Conservation (phyloP, 1,139 yeast genomes). For the Saccharomyces hybrid region DNA sequence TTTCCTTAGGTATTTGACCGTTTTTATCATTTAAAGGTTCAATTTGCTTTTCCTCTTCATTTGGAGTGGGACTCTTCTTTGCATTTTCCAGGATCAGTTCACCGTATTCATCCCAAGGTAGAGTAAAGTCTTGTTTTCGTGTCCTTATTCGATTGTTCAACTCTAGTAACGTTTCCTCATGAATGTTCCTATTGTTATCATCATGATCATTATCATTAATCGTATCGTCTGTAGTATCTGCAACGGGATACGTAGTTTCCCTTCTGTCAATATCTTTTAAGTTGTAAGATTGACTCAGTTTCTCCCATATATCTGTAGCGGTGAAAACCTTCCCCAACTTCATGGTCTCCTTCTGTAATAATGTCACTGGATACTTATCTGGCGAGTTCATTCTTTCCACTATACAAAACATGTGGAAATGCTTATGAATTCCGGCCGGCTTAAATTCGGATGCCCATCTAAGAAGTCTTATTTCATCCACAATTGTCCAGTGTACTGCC, state of each 20-base stretch:
- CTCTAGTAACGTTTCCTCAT: slow-evolving; percentile 15
- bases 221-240: neutral
- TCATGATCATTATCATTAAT: slow-evolving; percentile 11
- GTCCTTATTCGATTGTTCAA: slow-evolving; percentile 14
- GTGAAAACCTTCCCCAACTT: slow-evolving; percentile 33
- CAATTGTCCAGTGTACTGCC: slow-evolving; percentile 45
- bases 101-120: slow-evolving; percentile 43
- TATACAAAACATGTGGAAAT: slow-evolving; percentile 51
- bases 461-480: slow-evolving; percentile 61
- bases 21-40: neutral
- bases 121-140: slow-evolving; percentile 32
- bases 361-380: slow-evolving; percentile 26
- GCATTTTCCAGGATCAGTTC: slow-evolving; percentile 38
- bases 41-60: slow-evolving; percentile 2
- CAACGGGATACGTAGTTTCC: neutral
- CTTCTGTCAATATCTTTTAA: slow-evolving; percentile 23
- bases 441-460: slow-evolving; percentile 60
- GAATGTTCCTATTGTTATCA: slow-evolving; percentile 9
- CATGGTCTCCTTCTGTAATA: slow-evolving; percentile 26
- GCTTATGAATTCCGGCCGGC: slow-evolving; percentile 51
- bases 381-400: slow-evolving; percentile 44
- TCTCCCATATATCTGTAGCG: slow-evolving; percentile 51
- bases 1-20: neutral
- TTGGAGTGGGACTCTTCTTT: slow-evolving; percentile 13
- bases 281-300: slow-evolving; percentile 47